phyloP scores from a whole-genome alignment of 768 basidiomycete species.

The Boletus coccyginus region DNA sequence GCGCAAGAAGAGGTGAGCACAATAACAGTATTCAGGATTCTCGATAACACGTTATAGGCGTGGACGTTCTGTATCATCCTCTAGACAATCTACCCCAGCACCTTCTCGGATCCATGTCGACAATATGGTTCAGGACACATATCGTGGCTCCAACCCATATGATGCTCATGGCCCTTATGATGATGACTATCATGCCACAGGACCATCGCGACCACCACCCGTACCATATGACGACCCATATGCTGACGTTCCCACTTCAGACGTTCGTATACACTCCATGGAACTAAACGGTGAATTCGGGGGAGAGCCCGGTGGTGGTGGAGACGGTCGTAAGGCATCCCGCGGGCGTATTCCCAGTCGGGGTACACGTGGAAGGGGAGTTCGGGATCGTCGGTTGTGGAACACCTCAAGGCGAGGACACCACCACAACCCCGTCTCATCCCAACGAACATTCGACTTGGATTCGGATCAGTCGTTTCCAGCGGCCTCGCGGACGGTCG shows the following conservation, averaged over 20 bases:
- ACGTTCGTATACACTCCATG: slow-evolving; percentile 1
- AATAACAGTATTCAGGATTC: not conserved
- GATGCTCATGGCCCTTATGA: slow-evolving; percentile 70
- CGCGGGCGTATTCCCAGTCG: slow-evolving; percentile 27
- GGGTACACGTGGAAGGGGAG: slow-evolving; percentile 25
- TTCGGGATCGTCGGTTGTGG: slow-evolving; percentile 15
- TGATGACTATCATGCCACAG: slow-evolving; percentile 49
- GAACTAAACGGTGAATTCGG: slow-evolving; percentile 5
- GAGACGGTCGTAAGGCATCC: not conserved
- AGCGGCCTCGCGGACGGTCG: slow-evolving; percentile 47
- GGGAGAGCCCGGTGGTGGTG: slow-evolving; percentile 20
- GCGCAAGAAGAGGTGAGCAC: slow-evolving; percentile 56
- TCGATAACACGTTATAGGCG: slow-evolving; percentile 39
- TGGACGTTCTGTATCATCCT: slow-evolving; percentile 49
- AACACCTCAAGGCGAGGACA: slow-evolving; percentile 19
- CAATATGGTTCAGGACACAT: slow-evolving; percentile 45
- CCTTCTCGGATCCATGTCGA: slow-evolving; percentile 54
- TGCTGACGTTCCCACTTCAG: slow-evolving; percentile 43
- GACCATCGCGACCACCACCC: slow-evolving; percentile 62
- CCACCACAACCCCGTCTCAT: slow-evolving; percentile 9
- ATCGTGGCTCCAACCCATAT: slow-evolving; percentile 58
- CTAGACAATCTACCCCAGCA: slow-evolving; percentile 53
- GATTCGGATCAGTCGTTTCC: slow-evolving; percentile 33
- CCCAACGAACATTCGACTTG: slow-evolving; percentile 31
- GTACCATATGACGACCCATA: slow-evolving; percentile 82